Percentiles rank a stretch among this genome's conserved stretches.
These are phyloP conservation scores for Penicillium sp. DNA, from an alignment of 2,329 filamentous ascomycete species.

Conservation along the genomic window DNA sequence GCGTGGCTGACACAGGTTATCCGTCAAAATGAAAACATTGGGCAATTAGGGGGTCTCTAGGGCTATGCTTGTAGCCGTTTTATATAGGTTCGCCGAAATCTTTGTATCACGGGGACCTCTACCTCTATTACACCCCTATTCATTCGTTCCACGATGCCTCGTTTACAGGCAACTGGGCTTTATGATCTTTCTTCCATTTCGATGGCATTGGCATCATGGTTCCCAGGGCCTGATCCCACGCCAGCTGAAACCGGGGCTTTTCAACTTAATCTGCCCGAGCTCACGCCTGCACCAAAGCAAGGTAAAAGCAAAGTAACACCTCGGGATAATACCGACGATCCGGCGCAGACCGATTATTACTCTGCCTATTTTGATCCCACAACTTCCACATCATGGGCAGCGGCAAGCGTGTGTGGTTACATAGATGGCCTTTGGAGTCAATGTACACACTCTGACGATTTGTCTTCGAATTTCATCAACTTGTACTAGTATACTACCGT, in stretches of 20 bases:
- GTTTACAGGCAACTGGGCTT: background rate
- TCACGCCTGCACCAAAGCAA: background rate
- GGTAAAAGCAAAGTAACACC: background rate
- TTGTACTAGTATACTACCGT: too few species aligned
- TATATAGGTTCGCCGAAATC: background rate
- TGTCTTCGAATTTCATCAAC: background rate
- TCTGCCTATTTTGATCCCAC: background rate
- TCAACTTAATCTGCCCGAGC: background rate
- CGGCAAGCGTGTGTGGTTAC: slow-evolving; percentile 4
- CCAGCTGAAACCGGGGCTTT: background rate
- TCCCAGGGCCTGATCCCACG: background rate
- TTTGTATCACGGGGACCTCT: background rate
- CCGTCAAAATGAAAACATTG: too few species aligned
- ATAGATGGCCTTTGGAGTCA: slow-evolving; percentile 1
- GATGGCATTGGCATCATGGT: background rate
- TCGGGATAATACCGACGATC: background rate
- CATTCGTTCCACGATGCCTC: background rate
- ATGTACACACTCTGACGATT: background rate
- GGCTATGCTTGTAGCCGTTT: background rate
- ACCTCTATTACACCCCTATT: background rate
- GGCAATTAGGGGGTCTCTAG: background rate
- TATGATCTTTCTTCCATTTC: background rate
- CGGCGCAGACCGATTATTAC: background rate
- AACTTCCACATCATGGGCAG: slow-evolving; percentile 1
- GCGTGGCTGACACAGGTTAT: background rate